Evolutionary conservation across 352 stramenopile genomes (phyloP), one percentile per base, ranked within the genome.

Genomic region (Pseudoperonospora humuli): DNA sequence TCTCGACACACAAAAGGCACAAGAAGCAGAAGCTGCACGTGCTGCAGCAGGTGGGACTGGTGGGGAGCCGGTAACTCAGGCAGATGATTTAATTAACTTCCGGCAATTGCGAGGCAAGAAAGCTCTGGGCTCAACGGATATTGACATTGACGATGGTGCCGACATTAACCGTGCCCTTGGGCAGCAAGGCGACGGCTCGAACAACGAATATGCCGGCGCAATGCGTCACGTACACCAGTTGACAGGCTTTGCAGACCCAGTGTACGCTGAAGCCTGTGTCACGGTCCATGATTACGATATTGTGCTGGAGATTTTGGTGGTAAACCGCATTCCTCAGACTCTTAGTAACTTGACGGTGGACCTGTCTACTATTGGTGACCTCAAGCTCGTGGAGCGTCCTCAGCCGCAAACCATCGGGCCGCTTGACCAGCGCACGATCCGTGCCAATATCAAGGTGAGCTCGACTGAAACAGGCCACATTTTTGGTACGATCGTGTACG

Each of bases 281-380:
- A 98, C 95, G 14, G 96, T 99, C 15, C 96, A 99, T 61, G 96
- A 99, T 56, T 99, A 99, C 64, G 97, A 99, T 73, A 99, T 99
- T 70, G 85, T 99, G 53, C 74, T 99, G 41, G 94, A 98, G 62
- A 98, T 99, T 54, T 64, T 99, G 39, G 86, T 99, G 18, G 97
- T 99, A 40, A 99, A 99, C 70, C 93, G 96, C 32, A 96, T 98
- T 45, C 86, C 95, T 35, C 89, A 98, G 59, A 99, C 96, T 11
- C 75, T 99, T 26, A 97, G 95, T 45, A 98, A 99, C 61, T 64
- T 99, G 20, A 98, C 86, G 24, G 94, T 99, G 18, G 97, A 99
- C 61, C 69, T 99, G 24, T 97, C 90, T 34, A 99, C 96, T 6
- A 99, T 99, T 59, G 96, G 96, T 39, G 96, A 99, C 58, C 88